Evolutionary conservation across 2,329 filamentous ascomycete species (phyloP), one percentile per base, ranked within the genome.

Genomic region (Neopestalotiopsis rosae): DNA sequence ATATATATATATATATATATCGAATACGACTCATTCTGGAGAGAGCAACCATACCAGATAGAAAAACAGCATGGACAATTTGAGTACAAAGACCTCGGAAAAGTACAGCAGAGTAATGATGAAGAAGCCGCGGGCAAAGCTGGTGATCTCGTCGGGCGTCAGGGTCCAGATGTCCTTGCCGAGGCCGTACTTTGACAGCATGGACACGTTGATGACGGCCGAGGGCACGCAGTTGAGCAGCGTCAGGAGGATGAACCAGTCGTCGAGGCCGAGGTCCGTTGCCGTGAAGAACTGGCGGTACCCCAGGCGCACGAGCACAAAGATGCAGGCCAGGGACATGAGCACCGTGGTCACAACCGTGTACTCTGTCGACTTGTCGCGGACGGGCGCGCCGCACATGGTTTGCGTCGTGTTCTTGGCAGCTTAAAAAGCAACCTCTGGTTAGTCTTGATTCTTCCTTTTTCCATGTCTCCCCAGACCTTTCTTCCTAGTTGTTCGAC

Each of bases 41-140:
- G 2, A 62, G 13, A 17, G 20, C 1, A 13, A 28, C 4, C 24
- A 28, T 49, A 64, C 61, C 61, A 77, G 76, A 71, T 80, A 83
- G 72, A 83, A 79, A 64, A 80, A 75, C 2, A 83, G 74, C 42
- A 83, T 72, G 3, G 80, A 76, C n/a, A 81, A 69, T 69, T 83
- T 82, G 12, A 78, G 76, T 28, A 80, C 69, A 49, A 75, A 74
- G 56, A 81, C 69, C 38, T 73, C 68, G 77, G 70, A 57, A 38
- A 69, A 70, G 56, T 71, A 69, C 4, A 68, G 24, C 4, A 77
- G 56, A 24, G 72, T 72, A 49, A 73, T 71, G 30, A 75, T 42
- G 62, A 72, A 78, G 66, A 76, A 75, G 56, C 62, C 74, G 28
- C 69, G 68, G 20, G 72, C 72, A 24, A 76, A 73, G 17, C 64